A percentile compares a stretch with the other conserved stretches of the same genome.
These are phyloP conservation scores for Plasmodium relictum DNA, from an alignment of 169 alveolate genomes.

Conservation along the genomic window DNA sequence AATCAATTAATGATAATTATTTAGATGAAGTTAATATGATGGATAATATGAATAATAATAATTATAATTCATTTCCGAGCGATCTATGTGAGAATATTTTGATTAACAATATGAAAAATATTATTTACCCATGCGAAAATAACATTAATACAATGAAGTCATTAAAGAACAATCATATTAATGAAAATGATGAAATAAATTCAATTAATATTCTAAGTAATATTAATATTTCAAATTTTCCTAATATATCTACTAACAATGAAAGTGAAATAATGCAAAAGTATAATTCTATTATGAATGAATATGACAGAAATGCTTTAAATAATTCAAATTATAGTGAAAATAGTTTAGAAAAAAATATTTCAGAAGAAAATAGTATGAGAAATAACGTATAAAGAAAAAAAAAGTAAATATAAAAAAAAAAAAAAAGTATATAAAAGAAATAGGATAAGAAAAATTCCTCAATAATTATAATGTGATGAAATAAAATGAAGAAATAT, in stretches of 20 bases:
- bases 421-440: background rate
- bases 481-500: background rate
- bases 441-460: background rate
- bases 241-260: conserved; percentile 16
- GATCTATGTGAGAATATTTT: conserved; percentile 16
- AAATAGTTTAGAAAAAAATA: background rate
- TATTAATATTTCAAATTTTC: conserved; percentile 6
- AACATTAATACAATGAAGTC: conserved; percentile 1
- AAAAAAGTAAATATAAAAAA: conserved; percentile 8
- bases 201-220: conserved; percentile 28
- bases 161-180: conserved; percentile 3
- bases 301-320: conserved; percentile 7
- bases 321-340: background rate
- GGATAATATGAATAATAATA: background rate
- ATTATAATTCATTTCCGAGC: background rate
- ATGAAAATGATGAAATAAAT: conserved; percentile 16
- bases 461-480: background rate
- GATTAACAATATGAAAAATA: conserved; percentile 19
- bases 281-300: conserved; percentile 33
- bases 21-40: background rate
- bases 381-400: conserved; percentile 1
- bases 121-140: conserved; percentile 7
- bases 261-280: conserved; percentile 19
- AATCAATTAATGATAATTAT: conserved; percentile 2
- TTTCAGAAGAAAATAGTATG: conserved; percentile 15